Evolutionary conservation across 140 eudicot species (phyloP).

Genomic region (Stevia rebaudiana): DNA sequence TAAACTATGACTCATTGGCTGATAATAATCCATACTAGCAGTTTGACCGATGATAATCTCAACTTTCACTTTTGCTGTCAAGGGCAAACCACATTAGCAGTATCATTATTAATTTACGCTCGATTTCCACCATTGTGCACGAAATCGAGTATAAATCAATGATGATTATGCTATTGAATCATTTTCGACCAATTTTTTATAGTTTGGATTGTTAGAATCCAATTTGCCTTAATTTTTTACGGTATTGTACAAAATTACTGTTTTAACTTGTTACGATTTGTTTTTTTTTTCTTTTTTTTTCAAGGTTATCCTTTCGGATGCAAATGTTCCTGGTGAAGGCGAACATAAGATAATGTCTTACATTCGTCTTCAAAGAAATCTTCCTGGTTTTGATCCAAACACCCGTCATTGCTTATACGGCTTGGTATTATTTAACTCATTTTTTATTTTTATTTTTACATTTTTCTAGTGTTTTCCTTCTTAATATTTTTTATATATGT

Average conservation of each 20-base stretch:
- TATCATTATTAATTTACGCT: no score
- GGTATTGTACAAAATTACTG: neutral
- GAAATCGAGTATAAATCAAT: no score
- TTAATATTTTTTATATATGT: neutral
- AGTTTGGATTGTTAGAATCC: no score
- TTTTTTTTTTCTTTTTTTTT: slow-evolving; percentile 10
- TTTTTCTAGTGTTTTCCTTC: neutral
- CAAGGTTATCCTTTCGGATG: slow-evolving; percentile 97
- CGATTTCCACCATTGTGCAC: no score
- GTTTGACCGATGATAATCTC: no score
- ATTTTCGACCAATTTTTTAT: no score
- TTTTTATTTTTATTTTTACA: neutral
- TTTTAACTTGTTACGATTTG: slow-evolving; percentile 6
- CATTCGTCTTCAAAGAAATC: slow-evolving; percentile 94
- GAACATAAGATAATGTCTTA: slow-evolving; percentile 98
- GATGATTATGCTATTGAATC: no score
- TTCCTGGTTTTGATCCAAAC: slow-evolving; percentile 94
- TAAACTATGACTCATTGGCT: no score
- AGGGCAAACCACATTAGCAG: no score
- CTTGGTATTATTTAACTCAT: slow-evolving; percentile 55
- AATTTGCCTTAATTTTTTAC: neutral
- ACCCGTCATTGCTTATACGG: slow-evolving; percentile 95
- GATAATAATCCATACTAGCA: no score
- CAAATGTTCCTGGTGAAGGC: slow-evolving; percentile 99
- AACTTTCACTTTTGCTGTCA: no score